These are phyloP conservation scores for Stellera chamaejasme DNA, from an alignment of 345 rosid genomes.

Conservation along the genomic window DNA sequence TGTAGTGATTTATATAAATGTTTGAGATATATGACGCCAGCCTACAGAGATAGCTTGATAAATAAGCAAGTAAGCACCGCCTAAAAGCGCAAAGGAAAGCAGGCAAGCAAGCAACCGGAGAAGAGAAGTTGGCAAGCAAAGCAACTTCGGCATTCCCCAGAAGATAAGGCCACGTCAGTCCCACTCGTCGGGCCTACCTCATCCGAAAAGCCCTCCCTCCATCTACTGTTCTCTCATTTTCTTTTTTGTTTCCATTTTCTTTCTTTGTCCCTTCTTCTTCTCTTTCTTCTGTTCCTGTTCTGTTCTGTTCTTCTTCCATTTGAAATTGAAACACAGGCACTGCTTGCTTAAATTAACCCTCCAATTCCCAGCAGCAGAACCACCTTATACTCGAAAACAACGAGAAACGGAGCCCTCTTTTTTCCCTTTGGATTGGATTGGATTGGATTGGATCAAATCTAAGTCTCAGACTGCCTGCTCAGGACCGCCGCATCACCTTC, in stretches of 20 bases:
- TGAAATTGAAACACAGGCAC: not conserved
- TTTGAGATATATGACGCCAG: no score
- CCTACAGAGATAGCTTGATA: no score
- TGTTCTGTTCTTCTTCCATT: not conserved
- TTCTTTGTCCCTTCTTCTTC: not conserved
- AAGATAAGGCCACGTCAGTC: no score
- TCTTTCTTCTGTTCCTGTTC: not conserved
- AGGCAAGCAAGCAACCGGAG: no score
- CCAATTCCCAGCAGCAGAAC: slow-evolving; percentile 3
- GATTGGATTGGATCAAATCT: not conserved
- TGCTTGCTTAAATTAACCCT: not conserved
- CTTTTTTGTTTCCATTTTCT: not conserved
- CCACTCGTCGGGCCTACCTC: no score
- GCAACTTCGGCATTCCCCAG: no score
- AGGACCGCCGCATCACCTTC: slow-evolving; percentile 12
- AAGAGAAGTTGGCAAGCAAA: no score
- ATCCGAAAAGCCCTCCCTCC: no score
- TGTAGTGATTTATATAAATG: no score
- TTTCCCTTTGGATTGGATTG: no score
- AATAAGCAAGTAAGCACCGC: no score
- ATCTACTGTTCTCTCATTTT: not conserved
- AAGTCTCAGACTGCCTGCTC: not conserved
- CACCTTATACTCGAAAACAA: slow-evolving; percentile 8
- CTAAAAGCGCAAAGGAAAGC: no score
- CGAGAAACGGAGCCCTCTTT: not conserved